A percentile compares a stretch with the other conserved stretches of the same genome.
These are phyloP conservation scores for Panellus pusillus DNA, from an alignment of 768 basidiomycete species.

Conservation along the genomic window DNA sequence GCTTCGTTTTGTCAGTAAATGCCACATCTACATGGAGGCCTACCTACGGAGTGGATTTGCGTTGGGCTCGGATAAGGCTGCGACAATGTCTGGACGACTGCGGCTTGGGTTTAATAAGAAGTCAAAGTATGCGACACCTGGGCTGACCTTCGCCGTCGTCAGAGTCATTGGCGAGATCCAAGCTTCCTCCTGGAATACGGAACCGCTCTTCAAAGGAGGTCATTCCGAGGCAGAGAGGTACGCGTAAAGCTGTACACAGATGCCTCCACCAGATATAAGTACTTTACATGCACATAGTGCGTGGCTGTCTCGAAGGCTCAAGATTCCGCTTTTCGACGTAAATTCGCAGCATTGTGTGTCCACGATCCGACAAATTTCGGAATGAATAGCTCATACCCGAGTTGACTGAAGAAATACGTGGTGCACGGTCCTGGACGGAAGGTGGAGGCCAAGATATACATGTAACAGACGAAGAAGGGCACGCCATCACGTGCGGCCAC, in stretches of 20 bases:
- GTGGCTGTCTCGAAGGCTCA: slow-evolving; percentile 5
- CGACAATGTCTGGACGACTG: neutral
- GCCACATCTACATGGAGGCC: neutral
- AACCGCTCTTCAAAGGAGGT: slow-evolving; percentile 1
- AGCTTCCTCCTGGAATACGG: slow-evolving; percentile 17
- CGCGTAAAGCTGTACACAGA: neutral
- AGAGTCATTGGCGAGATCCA: slow-evolving; percentile 10
- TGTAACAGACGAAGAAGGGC: no score
- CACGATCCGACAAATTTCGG: no score
- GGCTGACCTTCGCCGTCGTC: neutral
- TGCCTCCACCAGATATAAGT: neutral
- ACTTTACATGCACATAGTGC: slow-evolving; percentile 8
- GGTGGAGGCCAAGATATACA: no score
- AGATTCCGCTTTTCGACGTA: neutral
- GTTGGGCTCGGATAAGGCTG: neutral
- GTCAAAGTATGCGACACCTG: neutral
- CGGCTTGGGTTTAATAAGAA: neutral
- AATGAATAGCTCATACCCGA: no score
- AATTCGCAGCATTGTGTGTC: no score
- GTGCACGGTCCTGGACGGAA: no score
- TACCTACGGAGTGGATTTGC: slow-evolving; percentile 5
- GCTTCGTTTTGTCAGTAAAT: neutral
- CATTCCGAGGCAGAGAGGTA: neutral
- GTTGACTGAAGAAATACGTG: no score
- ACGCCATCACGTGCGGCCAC: no score